Percentiles rank a stretch among this genome's conserved stretches.
These are phyloP conservation scores for Myxozyma vanderwaltii DNA, from an alignment of 805 yeast genomes.

Conservation along the genomic window DNA sequence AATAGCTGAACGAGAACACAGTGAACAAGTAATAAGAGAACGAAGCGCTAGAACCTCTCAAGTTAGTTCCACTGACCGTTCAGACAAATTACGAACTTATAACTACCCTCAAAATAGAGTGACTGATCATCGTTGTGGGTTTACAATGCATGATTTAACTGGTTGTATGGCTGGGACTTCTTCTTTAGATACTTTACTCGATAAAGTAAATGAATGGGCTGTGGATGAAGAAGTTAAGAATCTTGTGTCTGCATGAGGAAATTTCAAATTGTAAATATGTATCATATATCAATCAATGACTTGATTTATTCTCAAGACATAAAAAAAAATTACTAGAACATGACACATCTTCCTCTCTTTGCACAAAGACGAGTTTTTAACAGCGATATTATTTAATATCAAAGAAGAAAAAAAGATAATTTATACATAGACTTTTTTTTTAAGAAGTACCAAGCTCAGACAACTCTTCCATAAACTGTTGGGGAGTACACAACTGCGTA, in stretches of 20 bases:
- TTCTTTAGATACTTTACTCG: conserved; percentile 31
- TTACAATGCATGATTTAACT: conserved; percentile 71
- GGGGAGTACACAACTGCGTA: conserved; percentile 72
- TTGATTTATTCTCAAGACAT: not conserved
- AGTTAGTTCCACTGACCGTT: conserved; percentile 83
- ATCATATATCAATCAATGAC: not conserved
- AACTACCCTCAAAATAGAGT: conserved; percentile 90
- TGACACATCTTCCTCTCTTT: not conserved
- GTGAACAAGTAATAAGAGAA: conserved; percentile 64
- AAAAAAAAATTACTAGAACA: not conserved
- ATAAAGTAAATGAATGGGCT: conserved; percentile 33
- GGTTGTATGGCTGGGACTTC: conserved; percentile 65
- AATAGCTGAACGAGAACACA: conserved; percentile 76
- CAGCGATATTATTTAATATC: not conserved
- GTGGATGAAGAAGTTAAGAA: conserved; percentile 24
- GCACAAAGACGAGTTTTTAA: not conserved
- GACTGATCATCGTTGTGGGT: conserved; percentile 91
- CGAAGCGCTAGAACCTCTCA: conserved; percentile 72
- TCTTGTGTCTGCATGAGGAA: conserved; percentile 6
- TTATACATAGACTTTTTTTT: not conserved
- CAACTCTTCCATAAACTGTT: conserved; percentile 68
- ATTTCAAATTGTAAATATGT: conserved; percentile 10
- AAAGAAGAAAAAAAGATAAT: not conserved
- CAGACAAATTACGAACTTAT: conserved; percentile 92
- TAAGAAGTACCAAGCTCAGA: conserved; percentile 44